A percentile compares a stretch with the other conserved stretches of the same genome.
Evolutionary conservation across 371 early-diverging fungal species (phyloP).

Genomic region (Zychaea mexicana): DNA sequence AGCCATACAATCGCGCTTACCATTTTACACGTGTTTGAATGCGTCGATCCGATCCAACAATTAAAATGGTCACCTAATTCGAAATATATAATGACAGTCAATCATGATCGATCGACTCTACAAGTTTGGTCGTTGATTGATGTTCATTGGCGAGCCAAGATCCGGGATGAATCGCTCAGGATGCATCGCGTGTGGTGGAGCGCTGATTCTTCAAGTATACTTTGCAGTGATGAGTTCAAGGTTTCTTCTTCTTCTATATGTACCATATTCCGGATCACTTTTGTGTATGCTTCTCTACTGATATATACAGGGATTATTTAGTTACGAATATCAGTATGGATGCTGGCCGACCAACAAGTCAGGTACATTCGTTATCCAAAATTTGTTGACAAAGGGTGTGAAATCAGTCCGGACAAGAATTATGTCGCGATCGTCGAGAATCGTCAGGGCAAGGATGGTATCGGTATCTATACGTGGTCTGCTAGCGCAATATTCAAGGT

Average conservation of each 20-base stretch:
- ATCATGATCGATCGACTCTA: conserved; percentile 48
- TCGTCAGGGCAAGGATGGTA: conserved; percentile 67
- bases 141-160: conserved; percentile 62
- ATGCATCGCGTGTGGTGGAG: conserved; percentile 62
- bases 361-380: conserved; percentile 68
- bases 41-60: conserved; percentile 50
- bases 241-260: too few species aligned
- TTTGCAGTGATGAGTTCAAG: conserved; percentile 70
- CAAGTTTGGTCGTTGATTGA: conserved; percentile 69
- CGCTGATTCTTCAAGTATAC: conserved; percentile 61
- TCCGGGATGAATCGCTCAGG: conserved; percentile 67
- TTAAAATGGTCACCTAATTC: conserved; percentile 76
- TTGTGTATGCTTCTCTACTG: too few species aligned
- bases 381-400: conserved; percentile 57
- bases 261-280: background rate
- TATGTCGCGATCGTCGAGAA: conserved; percentile 70
- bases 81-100: conserved; percentile 57
- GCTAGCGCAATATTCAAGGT: conserved; percentile 67
- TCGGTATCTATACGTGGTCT: conserved; percentile 69
- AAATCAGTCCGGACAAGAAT: conserved; percentile 64
- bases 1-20: conserved; percentile 39
- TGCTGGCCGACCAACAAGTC: conserved; percentile 49
- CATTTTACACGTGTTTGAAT: conserved; percentile 64
- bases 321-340: conserved; percentile 67
- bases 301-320: too few species aligned